Evolutionary conservation across 1,284 basidiomycete species (phyloP).

Genomic region (Porogramme epimiltina): DNA sequence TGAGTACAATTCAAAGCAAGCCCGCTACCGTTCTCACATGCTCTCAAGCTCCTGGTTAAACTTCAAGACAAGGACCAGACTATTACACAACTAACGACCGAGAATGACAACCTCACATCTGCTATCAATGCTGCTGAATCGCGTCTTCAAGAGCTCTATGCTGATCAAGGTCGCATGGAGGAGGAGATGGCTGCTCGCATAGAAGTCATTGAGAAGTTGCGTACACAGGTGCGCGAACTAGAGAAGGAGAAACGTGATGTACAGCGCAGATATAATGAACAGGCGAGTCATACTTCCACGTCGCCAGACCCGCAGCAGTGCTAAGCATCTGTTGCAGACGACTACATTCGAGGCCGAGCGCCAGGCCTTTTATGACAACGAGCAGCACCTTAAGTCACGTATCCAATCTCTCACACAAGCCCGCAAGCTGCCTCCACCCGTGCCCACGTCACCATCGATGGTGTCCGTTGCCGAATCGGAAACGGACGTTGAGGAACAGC

Average conservation of each 20-base stretch:
- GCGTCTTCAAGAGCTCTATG: slow-evolving; percentile 72
- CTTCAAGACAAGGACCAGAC: slow-evolving; percentile 77
- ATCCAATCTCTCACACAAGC: slow-evolving; percentile 76
- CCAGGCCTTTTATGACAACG: slow-evolving; percentile 85
- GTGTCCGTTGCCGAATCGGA: slow-evolving; percentile 43
- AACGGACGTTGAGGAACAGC: slow-evolving; percentile 42
- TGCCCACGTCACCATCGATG: slow-evolving; percentile 32
- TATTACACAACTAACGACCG: slow-evolving; percentile 57
- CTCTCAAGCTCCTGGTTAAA: slow-evolving; percentile 64
- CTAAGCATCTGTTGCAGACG: slow-evolving; percentile 44
- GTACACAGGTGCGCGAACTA: slow-evolving; percentile 74
- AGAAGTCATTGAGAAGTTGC: slow-evolving; percentile 76
- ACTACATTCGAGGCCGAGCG: slow-evolving; percentile 82
- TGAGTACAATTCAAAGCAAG: slow-evolving; percentile 32
- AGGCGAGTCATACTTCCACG: slow-evolving; percentile 52
- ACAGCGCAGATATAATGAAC: slow-evolving; percentile 80
- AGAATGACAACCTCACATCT: slow-evolving; percentile 64
- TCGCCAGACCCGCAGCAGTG: slow-evolving; percentile 9
- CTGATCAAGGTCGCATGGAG: slow-evolving; percentile 77
- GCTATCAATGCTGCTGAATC: slow-evolving; percentile 67
- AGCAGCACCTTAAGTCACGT: slow-evolving; percentile 84
- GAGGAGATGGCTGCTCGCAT: slow-evolving; percentile 75
- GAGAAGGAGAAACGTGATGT: slow-evolving; percentile 82
- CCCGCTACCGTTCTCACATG: slow-evolving; percentile 6
- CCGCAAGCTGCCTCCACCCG: slow-evolving; percentile 48